Evolutionary conservation across 208 protist genomes (phyloP).

Genomic region (Wallacemonas sp.): DNA sequence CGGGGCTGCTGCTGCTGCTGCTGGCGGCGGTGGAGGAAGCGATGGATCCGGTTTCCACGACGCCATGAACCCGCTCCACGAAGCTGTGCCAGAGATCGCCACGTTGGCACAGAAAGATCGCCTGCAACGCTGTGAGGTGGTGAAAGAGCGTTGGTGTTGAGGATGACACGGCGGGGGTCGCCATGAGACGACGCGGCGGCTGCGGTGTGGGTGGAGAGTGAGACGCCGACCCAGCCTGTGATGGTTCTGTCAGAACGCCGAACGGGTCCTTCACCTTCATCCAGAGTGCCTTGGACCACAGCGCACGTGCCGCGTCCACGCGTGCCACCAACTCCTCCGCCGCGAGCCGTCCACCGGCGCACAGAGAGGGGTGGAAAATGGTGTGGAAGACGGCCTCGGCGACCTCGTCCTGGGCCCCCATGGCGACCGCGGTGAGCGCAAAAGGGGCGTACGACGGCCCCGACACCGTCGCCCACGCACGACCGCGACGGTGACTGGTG

Average conservation of each 20-base stretch:
- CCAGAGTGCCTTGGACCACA: slow-evolving; percentile 86
- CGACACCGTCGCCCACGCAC: neutral
- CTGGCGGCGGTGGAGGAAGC: neutral
- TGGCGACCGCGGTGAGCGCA: slow-evolving; percentile 65
- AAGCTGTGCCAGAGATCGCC: slow-evolving; percentile 85
- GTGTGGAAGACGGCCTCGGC: slow-evolving; percentile 74
- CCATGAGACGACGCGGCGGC: neutral
- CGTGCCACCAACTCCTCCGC: slow-evolving; percentile 71
- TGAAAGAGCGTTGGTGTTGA: slow-evolving; percentile 29
- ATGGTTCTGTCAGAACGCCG: neutral
- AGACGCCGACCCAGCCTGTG: neutral
- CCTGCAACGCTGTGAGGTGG: slow-evolving; percentile 53
- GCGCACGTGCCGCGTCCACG: slow-evolving; percentile 54
- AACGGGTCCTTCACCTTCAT: slow-evolving; percentile 42
- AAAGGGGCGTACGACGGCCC: too few relatives aligned
- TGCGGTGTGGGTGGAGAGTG: neutral
- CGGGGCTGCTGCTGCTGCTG: too few relatives aligned
- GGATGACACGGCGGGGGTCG: neutral
- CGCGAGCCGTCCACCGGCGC: slow-evolving; percentile 48
- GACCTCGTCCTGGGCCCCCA: slow-evolving; percentile 75
- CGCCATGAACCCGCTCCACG: slow-evolving; percentile 49
- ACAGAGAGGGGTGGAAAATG: slow-evolving; percentile 72
- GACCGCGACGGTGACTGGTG: neutral
- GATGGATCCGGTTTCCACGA: neutral
- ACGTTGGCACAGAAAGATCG: slow-evolving; percentile 79